Evolutionary conservation across 257 asterid species (phyloP).

Genomic region (Euphrasia confusa): DNA sequence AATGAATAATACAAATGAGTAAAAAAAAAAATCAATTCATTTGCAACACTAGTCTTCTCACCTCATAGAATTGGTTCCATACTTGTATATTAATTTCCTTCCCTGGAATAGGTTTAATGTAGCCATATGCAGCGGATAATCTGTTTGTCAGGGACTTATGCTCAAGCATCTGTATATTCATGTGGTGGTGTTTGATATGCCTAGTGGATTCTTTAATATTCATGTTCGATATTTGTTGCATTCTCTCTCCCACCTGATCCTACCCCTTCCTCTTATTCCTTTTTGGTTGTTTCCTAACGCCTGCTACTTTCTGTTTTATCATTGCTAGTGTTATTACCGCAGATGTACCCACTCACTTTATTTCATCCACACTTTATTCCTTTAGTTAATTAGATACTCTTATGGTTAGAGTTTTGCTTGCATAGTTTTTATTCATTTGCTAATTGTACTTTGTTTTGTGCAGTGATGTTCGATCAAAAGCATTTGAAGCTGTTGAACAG

Average conservation of each 20-base stretch:
- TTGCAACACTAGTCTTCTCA: not conserved
- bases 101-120: not conserved
- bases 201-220: not conserved
- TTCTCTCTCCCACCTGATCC: not conserved
- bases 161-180: not conserved
- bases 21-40: too few species aligned
- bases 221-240: not conserved
- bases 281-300: slow-evolving; percentile 4
- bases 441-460: slow-evolving; percentile 21
- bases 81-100: slow-evolving; percentile 2
- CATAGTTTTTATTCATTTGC: slow-evolving; percentile 6
- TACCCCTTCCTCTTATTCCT: not conserved
- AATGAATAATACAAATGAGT: too few species aligned
- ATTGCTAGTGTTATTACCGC: slow-evolving; percentile 1
- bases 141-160: not conserved
- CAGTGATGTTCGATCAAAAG: slow-evolving; percentile 90
- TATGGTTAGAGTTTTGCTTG: slow-evolving; percentile 17
- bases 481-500: slow-evolving; percentile 92
- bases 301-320: slow-evolving; percentile 14
- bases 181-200: not conserved
- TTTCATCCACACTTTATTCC: slow-evolving; percentile 10
- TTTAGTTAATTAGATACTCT: slow-evolving; percentile 16
- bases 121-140: not conserved
- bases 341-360: not conserved
- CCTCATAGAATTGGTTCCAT: not conserved